A percentile compares a stretch with the other conserved stretches of the same genome.
These are phyloP conservation scores for Aspergillus sparsus DNA, from an alignment of 495 filamentous ascomycete species.

Conservation along the genomic window DNA sequence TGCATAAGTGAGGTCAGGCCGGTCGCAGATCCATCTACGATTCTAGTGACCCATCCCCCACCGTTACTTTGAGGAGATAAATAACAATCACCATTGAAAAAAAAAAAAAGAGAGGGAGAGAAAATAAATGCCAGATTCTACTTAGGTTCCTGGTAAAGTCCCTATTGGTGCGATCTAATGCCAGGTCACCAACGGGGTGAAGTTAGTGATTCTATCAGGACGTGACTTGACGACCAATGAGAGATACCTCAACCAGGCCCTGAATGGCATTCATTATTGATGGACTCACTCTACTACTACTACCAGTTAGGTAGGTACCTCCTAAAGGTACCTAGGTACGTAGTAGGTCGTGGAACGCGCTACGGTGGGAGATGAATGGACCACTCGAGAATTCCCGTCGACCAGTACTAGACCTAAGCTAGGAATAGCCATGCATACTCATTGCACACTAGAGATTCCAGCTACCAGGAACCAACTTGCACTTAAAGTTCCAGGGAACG, in stretches of 20 bases:
- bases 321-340: too few relatives aligned
- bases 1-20: slow-evolving; percentile 17
- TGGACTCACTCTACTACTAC: too few relatives aligned
- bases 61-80: not conserved
- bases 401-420: not conserved
- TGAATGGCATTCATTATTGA: too few relatives aligned
- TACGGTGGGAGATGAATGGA: too few relatives aligned
- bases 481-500: slow-evolving; percentile 13
- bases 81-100: not conserved
- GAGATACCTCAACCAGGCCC: too few relatives aligned
- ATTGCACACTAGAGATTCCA: slow-evolving; percentile 16
- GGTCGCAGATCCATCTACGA: slow-evolving; percentile 12
- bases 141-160: slow-evolving; percentile 11
- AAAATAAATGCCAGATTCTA: slow-evolving; percentile 15
- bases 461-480: slow-evolving; percentile 20
- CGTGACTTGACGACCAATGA: too few relatives aligned
- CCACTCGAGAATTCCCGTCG: not conserved
- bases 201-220: too few relatives aligned
- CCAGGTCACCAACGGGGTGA: too few relatives aligned
- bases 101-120: not conserved
- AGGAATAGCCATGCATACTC: slow-evolving; percentile 1
- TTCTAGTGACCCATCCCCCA: slow-evolving; percentile 3
- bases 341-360: too few relatives aligned
- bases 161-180: slow-evolving; percentile 17
- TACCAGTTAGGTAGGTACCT: too few relatives aligned